These are phyloP conservation scores for Backusella macrospora DNA, from an alignment of 192 early-diverging fungal species.

Conservation along the genomic window DNA sequence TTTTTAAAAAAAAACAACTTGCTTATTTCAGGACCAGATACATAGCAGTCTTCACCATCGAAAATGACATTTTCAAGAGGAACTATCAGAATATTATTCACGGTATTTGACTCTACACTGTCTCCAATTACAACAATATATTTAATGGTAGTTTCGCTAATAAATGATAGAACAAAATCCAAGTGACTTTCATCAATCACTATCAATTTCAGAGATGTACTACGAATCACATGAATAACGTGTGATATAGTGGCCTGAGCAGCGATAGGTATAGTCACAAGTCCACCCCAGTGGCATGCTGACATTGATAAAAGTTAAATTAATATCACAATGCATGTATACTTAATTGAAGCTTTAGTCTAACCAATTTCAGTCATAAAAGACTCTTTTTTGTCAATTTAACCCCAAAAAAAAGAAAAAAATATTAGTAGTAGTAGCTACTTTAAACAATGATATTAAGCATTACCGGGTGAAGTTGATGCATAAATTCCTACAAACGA, in stretches of 20 bases:
- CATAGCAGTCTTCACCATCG: background rate
- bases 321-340: background rate
- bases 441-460: background rate
- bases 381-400: background rate
- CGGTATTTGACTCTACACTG: background rate
- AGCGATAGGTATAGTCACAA: slow-evolving; percentile 35
- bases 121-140: slow-evolving; percentile 30
- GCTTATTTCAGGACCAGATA: background rate
- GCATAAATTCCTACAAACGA: slow-evolving; percentile 45
- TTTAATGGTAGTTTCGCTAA: slow-evolving; percentile 18
- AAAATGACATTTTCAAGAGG: slow-evolving; percentile 16
- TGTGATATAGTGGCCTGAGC: slow-evolving; percentile 32
- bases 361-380: slow-evolving; percentile 19
- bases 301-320: background rate
- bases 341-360: background rate
- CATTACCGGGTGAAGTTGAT: slow-evolving; percentile 45
- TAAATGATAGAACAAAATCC: slow-evolving; percentile 17
- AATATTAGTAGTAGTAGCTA: background rate
- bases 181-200: slow-evolving; percentile 1
- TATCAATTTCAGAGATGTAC: slow-evolving; percentile 15
- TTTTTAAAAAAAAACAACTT: background rate
- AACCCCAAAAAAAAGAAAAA: background rate
- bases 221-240: slow-evolving; percentile 26
- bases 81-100: background rate
- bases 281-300: slow-evolving; percentile 27